These are phyloP conservation scores for Bocquillonia castaneifolia DNA, from an alignment of 441 rosid genomes.

Conservation along the genomic window DNA sequence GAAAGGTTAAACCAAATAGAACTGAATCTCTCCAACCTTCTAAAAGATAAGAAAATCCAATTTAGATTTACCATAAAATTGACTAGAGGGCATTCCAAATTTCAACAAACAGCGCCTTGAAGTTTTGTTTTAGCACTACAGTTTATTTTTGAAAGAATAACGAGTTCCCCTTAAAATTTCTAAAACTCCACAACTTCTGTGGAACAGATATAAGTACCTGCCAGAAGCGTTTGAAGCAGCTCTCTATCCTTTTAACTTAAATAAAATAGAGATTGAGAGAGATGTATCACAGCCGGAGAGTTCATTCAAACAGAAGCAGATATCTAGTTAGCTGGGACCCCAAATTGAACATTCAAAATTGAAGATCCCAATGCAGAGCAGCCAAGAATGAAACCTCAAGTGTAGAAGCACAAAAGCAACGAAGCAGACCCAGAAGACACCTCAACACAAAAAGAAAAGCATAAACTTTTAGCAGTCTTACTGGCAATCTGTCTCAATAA, in stretches of 20 bases:
- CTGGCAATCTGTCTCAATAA: conserved; percentile 35
- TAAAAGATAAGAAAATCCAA: background rate
- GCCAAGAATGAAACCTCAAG: conserved; percentile 60
- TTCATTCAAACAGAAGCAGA: conserved; percentile 61
- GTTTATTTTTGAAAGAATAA: background rate
- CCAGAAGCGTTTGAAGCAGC: conserved; percentile 58
- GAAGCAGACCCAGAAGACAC: conserved; percentile 83
- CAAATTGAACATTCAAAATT: conserved; percentile 43
- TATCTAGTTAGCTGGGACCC: conserved; percentile 52
- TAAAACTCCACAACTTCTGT: conserved; percentile 35
- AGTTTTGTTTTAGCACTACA: background rate
- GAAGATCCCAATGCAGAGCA: conserved; percentile 61
- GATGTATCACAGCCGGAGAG: conserved; percentile 48
- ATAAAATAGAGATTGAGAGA: conserved; percentile 43
- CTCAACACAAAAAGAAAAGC: conserved; percentile 71
- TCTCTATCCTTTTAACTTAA: conserved; percentile 38
- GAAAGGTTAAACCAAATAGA: background rate
- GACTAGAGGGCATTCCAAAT: background rate
- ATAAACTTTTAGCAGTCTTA: conserved; percentile 50
- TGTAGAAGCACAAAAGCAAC: conserved; percentile 80
- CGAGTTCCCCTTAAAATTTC: conserved; percentile 15
- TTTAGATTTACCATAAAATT: background rate
- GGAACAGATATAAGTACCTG: conserved; percentile 55
- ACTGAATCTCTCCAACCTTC: background rate
- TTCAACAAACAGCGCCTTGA: background rate